Percentiles rank a stretch among this genome's conserved stretches.
phyloP scores from a whole-genome alignment of 2,329 filamentous ascomycete genomes.

The Apiospora hydei region DNA sequence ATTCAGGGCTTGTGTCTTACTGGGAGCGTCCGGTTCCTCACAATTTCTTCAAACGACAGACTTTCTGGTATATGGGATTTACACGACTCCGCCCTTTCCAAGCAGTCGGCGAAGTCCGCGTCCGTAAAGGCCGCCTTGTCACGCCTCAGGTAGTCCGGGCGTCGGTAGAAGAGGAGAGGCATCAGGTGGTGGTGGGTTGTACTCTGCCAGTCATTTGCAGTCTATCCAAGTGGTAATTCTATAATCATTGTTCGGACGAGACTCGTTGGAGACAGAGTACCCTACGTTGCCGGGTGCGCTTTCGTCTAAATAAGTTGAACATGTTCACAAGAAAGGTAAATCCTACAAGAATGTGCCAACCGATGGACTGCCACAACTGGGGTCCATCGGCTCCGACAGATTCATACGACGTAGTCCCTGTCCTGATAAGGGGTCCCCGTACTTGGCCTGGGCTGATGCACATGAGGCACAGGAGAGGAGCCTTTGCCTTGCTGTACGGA shows the following conservation, averaged over 20 bases:
- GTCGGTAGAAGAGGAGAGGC: constrained; percentile 28
- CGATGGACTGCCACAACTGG: background rate
- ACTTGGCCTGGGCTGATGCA: constrained; percentile 6
- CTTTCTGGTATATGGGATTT: constrained; percentile 33
- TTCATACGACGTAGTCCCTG: constrained; percentile 8
- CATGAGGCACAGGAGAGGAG: background rate
- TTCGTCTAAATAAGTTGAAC: background rate
- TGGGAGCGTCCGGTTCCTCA: constrained; percentile 41
- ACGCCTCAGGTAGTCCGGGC: constrained; percentile 29
- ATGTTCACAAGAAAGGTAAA: background rate
- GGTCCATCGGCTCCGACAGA: background rate
- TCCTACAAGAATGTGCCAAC: background rate
- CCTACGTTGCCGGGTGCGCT: background rate
- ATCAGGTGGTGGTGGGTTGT: constrained; percentile 21
- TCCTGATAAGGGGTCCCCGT: background rate
- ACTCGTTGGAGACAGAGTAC: background rate
- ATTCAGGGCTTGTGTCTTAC: constrained; percentile 30
- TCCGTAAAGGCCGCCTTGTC: constrained; percentile 29
- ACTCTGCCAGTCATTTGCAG: background rate
- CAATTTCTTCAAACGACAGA: constrained; percentile 41
- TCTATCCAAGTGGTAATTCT: background rate
- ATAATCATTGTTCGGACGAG: background rate
- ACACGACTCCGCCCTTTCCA: constrained; percentile 30
- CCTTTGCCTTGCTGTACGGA: background rate
- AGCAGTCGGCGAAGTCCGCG: constrained; percentile 32